Conservation (phyloP, 768 basidiomycete genomes). For the Pilatotrama ljubarskyi region DNA sequence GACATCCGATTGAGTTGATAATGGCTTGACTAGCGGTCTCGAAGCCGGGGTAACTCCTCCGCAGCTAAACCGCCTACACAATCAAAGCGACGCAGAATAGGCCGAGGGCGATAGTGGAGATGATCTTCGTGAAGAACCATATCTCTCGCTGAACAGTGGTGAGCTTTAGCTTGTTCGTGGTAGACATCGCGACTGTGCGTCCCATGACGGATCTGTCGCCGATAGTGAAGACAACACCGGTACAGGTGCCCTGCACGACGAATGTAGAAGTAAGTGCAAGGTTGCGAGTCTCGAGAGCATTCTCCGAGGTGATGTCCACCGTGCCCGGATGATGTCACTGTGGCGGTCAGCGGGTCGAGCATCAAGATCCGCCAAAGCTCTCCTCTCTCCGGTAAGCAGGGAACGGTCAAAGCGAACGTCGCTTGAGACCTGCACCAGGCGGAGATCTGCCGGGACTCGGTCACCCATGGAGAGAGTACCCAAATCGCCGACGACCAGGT, state of each 20-base stretch:
- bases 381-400: slow-evolving; percentile 64
- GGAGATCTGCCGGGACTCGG: slow-evolving; percentile 70
- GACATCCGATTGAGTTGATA: slow-evolving; percentile 57
- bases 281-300: slow-evolving; percentile 49
- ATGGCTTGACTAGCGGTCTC: slow-evolving; percentile 53
- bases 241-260: slow-evolving; percentile 50
- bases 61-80: slow-evolving; percentile 40
- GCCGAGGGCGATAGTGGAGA: slow-evolving; percentile 42
- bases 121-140: slow-evolving; percentile 54
- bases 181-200: slow-evolving; percentile 53
- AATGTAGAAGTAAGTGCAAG: slow-evolving; percentile 59
- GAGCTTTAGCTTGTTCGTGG: slow-evolving; percentile 44
- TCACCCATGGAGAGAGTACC: slow-evolving; percentile 63
- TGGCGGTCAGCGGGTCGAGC: slow-evolving; percentile 28
- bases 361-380: slow-evolving; percentile 34
- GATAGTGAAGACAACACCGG: slow-evolving; percentile 48
- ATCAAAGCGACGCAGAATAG: slow-evolving; percentile 44
- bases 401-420: slow-evolving; percentile 65
- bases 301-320: slow-evolving; percentile 38
- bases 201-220: slow-evolving; percentile 52
- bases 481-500: slow-evolving; percentile 68
- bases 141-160: slow-evolving; percentile 50
- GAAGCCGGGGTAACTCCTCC: slow-evolving; percentile 40
- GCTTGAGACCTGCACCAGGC: slow-evolving; percentile 58
- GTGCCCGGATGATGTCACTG: slow-evolving; percentile 48